Evolutionary conservation across 2,329 filamentous ascomycete species (phyloP), one percentile per base, ranked within the genome.

Genomic region (Aschersonia sp.): DNA sequence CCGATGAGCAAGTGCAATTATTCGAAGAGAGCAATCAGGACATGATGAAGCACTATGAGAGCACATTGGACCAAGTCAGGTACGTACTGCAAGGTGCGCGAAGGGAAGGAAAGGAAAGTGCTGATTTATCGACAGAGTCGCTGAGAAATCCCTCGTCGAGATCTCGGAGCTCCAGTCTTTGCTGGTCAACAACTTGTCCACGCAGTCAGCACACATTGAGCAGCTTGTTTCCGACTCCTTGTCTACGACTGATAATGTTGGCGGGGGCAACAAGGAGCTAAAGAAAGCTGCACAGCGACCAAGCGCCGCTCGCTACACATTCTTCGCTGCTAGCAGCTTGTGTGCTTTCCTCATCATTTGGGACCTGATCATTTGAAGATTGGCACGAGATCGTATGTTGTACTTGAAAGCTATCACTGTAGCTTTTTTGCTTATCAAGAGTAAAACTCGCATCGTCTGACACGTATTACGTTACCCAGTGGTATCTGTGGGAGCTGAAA

Each of bases 1-100:
- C 84, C 14, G 73, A 81, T 29, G 88, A 95, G 60, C 90, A 97
- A 64, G 70, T 92, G 46, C 90, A 95, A 62, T 77, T 95, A 60
- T 97, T 98, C 67, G 89, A 90, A 55, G 78, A 87, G 65, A 89
- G 94, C 60, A 95, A 97, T 60, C 82, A 88, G 63, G 82, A 87
- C 53, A 88, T 98, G 81, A 73, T 97, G 56, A 85, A 84, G 63
- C 86, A 95, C 65, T 95, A 94, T 64, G 87, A 95, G 64, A 87
- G 84, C 66, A 88, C 86, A n/a, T 70, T 97, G 61, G 84, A 89
- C 63, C 92, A 97, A 74, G 87, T 97, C 54, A 85, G 84, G 86
- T 94, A 22, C 22, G 22, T 22, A 4, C 22, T 22, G 22, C 22
- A 22, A 22, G 22, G 22, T 22, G 22, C 22, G 22, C 22, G 22